These are phyloP conservation scores for Rhizopogon vinicolor DNA, from an alignment of 768 basidiomycete species.

Conservation along the genomic window DNA sequence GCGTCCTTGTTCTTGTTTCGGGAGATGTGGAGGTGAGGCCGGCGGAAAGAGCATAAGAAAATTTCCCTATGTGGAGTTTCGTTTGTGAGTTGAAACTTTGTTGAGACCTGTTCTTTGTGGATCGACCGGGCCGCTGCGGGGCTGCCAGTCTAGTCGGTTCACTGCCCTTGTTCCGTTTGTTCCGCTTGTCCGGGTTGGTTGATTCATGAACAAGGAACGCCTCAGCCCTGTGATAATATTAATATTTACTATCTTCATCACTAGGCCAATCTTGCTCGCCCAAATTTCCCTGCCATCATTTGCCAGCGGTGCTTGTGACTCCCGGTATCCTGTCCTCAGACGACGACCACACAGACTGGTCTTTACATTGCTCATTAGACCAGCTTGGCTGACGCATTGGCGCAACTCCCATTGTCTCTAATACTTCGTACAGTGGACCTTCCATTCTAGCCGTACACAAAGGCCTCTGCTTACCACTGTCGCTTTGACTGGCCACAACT, in stretches of 20 bases:
- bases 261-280: too few species aligned
- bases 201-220: constrained; percentile 8
- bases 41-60: neutral
- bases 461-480: constrained; percentile 15
- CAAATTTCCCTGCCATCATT: too few species aligned
- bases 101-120: neutral
- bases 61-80: neutral
- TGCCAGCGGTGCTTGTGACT: neutral
- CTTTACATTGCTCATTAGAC: neutral
- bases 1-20: neutral
- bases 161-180: constrained; percentile 4
- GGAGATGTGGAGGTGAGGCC: neutral
- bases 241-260: too few species aligned
- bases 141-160: neutral
- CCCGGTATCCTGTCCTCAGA: too few species aligned
- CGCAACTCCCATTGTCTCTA: constrained; percentile 17
- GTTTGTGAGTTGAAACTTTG: neutral
- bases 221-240: constrained; percentile 10
- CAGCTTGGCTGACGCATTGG: neutral
- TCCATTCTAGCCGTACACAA: constrained; percentile 14
- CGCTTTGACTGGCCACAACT: constrained; percentile 16
- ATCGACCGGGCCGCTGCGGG: too few species aligned
- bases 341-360: neutral
- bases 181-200: constrained; percentile 6
- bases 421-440: neutral